These are phyloP conservation scores for Symbiodinium natans DNA, from an alignment of 73 alveolate genomes.

Conservation along the genomic window DNA sequence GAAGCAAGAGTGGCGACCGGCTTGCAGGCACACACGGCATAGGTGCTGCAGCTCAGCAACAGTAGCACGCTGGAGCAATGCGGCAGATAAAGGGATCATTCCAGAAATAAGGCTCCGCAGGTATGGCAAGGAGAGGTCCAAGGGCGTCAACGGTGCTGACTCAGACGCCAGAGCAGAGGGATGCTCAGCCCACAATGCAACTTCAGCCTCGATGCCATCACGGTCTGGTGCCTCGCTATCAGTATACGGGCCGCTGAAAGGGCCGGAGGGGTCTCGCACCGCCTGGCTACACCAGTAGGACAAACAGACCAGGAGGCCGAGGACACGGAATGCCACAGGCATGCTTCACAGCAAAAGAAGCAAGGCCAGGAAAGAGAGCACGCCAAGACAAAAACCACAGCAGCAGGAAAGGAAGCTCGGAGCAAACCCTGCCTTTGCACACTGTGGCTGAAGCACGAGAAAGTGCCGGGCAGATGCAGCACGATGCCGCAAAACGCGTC, in stretches of 20 bases:
- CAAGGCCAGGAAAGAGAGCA: background rate
- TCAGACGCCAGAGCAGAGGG: background rate
- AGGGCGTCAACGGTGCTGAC: background rate
- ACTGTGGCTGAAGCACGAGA: background rate
- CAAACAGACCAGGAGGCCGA: background rate
- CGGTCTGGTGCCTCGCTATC: background rate
- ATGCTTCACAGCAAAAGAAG: background rate
- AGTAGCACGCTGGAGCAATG: too few species aligned
- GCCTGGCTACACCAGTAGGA: background rate
- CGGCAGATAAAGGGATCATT: too few species aligned
- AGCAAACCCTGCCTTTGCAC: background rate
- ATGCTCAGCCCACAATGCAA: background rate
- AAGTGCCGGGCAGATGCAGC: background rate
- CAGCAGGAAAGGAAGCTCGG: background rate
- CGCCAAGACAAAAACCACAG: background rate
- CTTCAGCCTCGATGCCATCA: background rate
- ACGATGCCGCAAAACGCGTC: background rate
- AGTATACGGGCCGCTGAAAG: background rate
- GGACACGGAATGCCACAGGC: background rate
- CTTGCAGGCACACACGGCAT: too few species aligned
- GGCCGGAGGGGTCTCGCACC: background rate
- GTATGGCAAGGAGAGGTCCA: too few species aligned
- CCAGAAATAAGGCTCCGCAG: too few species aligned
- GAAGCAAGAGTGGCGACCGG: too few species aligned
- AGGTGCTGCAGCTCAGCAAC: too few species aligned